Base-by-base conservation (phyloP, 805 yeast genomes). In the Cyberlindnera nakhonratchasimensis region DNA sequence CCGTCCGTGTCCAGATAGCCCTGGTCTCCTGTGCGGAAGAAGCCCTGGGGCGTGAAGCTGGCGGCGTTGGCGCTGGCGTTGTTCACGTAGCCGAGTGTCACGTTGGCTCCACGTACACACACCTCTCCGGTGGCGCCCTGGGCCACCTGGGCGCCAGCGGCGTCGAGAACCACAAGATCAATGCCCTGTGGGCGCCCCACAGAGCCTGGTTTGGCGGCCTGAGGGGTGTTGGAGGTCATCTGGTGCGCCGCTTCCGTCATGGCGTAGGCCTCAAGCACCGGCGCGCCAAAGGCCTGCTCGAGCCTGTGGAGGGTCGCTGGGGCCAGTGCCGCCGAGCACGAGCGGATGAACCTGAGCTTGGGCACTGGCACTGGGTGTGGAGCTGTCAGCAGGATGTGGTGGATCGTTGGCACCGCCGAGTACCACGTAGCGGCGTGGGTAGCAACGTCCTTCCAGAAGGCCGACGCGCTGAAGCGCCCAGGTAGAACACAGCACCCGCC, bases 161-260 rank as follows among this genome's bases (percentile, higher is more conserved):
- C 71, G 51, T 79, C 80, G 34, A 81, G 61, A 40, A 83, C 74
- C 14, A 71, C 77, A 21, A 80, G 70, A 39, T 79, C 75, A 9
- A 80, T 86, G 26, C 87, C 87, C 52, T 79, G 82, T 8, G 86
- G 85, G 45, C 73, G 79, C 5, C 88, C 87, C 18, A 82, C 88
- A 5, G 88, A 79, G 13, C 88, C 87, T 9, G 87, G 77, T 61
- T 74, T 77, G 48, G 82, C 80, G 10, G 83, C 80, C 28, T 86
- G 86, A 31, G 81, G 62, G 50, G 75, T 72, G 61, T 82, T 82
- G 3, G 88, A 80, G 10, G 86, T 78, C 81, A 82, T 83, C 60
- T 82, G 88, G 59, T 82, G 89, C n/a, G 86, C 72, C 1, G 86
- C 86, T 57, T 82, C 90, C 2, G 89, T 82, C 87, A 82, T 82